Conservation (phyloP, 306 rosid species). For the cucumber (Cucumis sativus) region DNA sequence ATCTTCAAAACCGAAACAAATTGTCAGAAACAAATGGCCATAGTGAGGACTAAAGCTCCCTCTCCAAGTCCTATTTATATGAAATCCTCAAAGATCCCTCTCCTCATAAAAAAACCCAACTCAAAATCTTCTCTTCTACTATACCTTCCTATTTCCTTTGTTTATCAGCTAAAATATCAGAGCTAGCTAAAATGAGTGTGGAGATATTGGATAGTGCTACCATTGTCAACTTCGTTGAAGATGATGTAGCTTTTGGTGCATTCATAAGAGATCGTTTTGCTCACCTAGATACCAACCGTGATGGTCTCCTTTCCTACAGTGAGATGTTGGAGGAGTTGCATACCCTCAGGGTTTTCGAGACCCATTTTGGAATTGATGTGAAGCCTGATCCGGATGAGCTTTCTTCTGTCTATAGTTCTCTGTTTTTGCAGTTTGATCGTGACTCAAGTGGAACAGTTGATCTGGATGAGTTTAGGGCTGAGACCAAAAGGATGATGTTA, state of each 20-base stretch:
- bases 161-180: neutral
- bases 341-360: conserved; percentile 45
- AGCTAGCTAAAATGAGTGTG: conserved; percentile 44
- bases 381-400: conserved; percentile 44
- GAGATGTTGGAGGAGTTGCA: conserved; percentile 71
- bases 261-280: conserved; percentile 24
- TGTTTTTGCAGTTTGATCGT: conserved; percentile 58
- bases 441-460: conserved; percentile 47
- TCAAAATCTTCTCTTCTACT: neutral
- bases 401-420: conserved; percentile 36
- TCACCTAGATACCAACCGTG: conserved; percentile 43
- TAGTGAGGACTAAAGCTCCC: neutral
- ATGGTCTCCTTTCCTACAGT: conserved; percentile 47
- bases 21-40: too few species aligned
- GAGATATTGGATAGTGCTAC: conserved; percentile 61
- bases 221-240: conserved; percentile 49
- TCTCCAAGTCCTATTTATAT: neutral
- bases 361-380: conserved; percentile 52
- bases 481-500: conserved; percentile 57
- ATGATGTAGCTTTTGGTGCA: conserved; percentile 48
- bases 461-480: conserved; percentile 53
- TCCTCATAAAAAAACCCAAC: neutral
- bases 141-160: neutral
- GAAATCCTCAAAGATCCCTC: neutral
- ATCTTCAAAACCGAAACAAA: too few species aligned